Evolutionary conservation across 129 eudicot genomes (phyloP).

Genomic region (Pseudognaphalium luteoalbum): DNA sequence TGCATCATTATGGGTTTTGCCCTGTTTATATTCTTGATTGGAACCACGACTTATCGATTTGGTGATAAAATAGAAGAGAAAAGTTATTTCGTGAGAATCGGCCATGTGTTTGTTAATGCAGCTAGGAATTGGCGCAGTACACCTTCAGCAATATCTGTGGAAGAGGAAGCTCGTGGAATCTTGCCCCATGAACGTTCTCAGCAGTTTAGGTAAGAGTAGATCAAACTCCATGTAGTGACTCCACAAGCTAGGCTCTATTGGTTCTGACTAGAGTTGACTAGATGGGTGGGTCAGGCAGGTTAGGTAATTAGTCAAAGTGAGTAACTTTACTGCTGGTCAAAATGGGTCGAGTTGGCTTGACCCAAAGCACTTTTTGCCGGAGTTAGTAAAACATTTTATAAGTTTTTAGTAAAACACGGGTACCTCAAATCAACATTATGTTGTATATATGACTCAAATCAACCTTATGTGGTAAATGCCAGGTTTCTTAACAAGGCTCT

Average conservation of each 20-base stretch:
- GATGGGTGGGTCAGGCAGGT: background rate
- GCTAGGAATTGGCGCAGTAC: slow-evolving; percentile 37
- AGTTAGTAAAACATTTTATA: no score
- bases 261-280: background rate
- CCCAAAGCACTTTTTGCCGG: no score
- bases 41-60: slow-evolving; percentile 54
- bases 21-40: slow-evolving; percentile 48
- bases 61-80: slow-evolving; percentile 35
- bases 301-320: background rate
- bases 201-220: slow-evolving; percentile 47
- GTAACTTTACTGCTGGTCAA: no score
- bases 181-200: slow-evolving; percentile 15
- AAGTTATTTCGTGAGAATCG: slow-evolving; percentile 41
- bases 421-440: no score
- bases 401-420: no score
- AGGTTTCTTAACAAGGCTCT: slow-evolving; percentile 64
- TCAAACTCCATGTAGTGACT: background rate
- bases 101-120: slow-evolving; percentile 48
- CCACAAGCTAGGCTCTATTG: background rate
- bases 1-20: slow-evolving; percentile 52
- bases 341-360: no score
- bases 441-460: no score
- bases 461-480: no score
- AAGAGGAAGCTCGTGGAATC: slow-evolving; percentile 37
- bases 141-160: background rate